Evolutionary conservation across 1,284 basidiomycete species (phyloP), one percentile per base, ranked within the genome.

Genomic region (Kwoniella shivajii): DNA sequence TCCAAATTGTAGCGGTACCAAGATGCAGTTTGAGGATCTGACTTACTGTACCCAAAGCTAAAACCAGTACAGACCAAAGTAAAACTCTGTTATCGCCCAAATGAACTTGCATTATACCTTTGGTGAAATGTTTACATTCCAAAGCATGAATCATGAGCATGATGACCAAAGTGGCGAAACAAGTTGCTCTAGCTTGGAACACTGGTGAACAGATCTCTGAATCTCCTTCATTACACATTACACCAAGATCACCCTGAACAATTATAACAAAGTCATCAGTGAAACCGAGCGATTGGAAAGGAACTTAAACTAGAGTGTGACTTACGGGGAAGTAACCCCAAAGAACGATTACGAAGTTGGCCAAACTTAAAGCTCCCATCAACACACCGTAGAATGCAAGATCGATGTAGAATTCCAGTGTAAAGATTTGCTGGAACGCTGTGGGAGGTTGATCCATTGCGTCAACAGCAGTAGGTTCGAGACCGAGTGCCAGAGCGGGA

Each of bases 361-460:
- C 70, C 30, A 87, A 74, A 50, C 80, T 82, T 22, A 83, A 79
- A 0, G 78, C 81, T 4, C 84, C 85, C 79, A 88, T 87, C 54
- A 85, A 72, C 49, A 86, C 65, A 2, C 87, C 87, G 74, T 88
- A 88, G 34, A 84, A 82, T 43, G 84, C 56, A 54, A 84, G 81
- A 66, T 88, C 87, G 54, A 83, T 61, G 58, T 83, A 82, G 69
- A 77, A 78, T 64, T 78, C 78, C 68, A 78, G 75, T 6, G 82
- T 82, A 66, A 86, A 85, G 54, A 85, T 80, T 27, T 77, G 79
- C 57, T 82, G 81, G 68, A 81, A 79, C 13, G 78, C 75, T 45
- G 78, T 76, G 0, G 85, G 86, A 1, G 82, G 81, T 49, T 79
- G 79, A 51, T 75, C 78, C 86, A 88, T 88, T 20, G 85, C 77